These are phyloP conservation scores for Backusella psychrophila DNA, from an alignment of 192 early-diverging fungal species.

Conservation along the genomic window DNA sequence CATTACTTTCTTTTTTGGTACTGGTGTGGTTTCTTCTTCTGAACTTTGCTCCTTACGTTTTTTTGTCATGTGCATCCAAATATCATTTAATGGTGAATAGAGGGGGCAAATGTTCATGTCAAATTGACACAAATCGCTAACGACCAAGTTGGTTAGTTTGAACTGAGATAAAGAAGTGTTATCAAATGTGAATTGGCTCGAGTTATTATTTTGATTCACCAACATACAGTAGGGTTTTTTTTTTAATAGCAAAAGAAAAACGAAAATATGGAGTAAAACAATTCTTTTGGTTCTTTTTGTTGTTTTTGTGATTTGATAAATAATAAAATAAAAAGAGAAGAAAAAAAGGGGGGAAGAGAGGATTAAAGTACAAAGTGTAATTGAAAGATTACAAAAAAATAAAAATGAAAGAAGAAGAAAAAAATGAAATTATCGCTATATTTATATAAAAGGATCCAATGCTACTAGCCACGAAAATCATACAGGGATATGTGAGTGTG, in stretches of 20 bases:
- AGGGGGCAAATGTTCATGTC: not conserved
- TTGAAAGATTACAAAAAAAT: not conserved
- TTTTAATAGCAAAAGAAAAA: not conserved
- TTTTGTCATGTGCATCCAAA: not conserved
- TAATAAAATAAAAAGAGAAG: not conserved
- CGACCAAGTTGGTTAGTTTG: not conserved
- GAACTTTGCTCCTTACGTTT: constrained; percentile 4
- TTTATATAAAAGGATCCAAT: not conserved
- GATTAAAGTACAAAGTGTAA: not conserved
- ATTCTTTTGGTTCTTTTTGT: not conserved
- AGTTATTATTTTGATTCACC: constrained; percentile 6
- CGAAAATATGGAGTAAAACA: not conserved
- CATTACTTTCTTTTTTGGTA: not conserved
- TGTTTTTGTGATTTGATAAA: not conserved
- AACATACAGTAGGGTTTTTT: not conserved
- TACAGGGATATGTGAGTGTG: constrained; percentile 3
- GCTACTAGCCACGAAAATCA: not conserved
- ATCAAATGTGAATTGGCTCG: constrained; percentile 3
- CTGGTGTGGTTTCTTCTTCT: not conserved
- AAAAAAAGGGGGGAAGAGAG: not conserved
- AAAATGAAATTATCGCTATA: not conserved
- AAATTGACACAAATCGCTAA: constrained; percentile 1
- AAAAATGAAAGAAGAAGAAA: not conserved
- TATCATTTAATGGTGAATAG: constrained; percentile 8
- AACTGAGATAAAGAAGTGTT: not conserved